phyloP scores from a whole-genome alignment of 192 early-diverging fungal genomes.

The Entrophospora sp. region DNA sequence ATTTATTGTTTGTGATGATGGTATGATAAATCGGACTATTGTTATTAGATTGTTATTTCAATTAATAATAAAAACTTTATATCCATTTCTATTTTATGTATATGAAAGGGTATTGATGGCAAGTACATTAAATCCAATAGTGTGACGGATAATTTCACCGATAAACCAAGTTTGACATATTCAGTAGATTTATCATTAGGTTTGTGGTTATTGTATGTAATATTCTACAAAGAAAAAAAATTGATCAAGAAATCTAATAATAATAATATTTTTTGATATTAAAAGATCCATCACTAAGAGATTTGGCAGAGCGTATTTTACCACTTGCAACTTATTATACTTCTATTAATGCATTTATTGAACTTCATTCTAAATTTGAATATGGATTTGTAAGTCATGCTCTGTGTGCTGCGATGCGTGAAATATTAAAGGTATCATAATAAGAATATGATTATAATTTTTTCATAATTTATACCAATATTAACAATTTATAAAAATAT shows the following conservation, averaged over 20 bases:
- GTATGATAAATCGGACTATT: slow-evolving; percentile 34
- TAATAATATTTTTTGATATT: not conserved
- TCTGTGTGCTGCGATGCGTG: slow-evolving; percentile 71
- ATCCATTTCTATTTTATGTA: not conserved
- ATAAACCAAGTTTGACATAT: slow-evolving; percentile 23
- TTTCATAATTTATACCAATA: not conserved
- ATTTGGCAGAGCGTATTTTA: slow-evolving; percentile 68
- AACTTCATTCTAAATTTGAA: slow-evolving; percentile 59
- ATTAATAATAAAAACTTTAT: not conserved
- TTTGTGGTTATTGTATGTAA: not conserved
- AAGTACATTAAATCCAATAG: slow-evolving; percentile 47
- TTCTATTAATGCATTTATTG: slow-evolving; percentile 69
- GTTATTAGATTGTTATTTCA: not conserved
- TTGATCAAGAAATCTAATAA: too few species aligned
- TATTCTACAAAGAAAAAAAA: too few species aligned
- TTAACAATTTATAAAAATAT: not conserved
- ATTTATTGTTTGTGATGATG: slow-evolving; percentile 80
- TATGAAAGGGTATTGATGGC: slow-evolving; percentile 71
- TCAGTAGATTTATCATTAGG: not conserved
- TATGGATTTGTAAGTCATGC: slow-evolving; percentile 88
- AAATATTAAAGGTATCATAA: slow-evolving; percentile 54
- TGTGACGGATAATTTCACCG: slow-evolving; percentile 24
- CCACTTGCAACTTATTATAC: slow-evolving; percentile 70
- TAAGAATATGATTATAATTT: not conserved
- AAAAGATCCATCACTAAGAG: slow-evolving; percentile 55